Percentiles rank a stretch among this genome's conserved stretches.
Evolutionary conservation across 2,329 filamentous ascomycete species (phyloP).

Genomic region (Fusarium solani-melongenae): DNA sequence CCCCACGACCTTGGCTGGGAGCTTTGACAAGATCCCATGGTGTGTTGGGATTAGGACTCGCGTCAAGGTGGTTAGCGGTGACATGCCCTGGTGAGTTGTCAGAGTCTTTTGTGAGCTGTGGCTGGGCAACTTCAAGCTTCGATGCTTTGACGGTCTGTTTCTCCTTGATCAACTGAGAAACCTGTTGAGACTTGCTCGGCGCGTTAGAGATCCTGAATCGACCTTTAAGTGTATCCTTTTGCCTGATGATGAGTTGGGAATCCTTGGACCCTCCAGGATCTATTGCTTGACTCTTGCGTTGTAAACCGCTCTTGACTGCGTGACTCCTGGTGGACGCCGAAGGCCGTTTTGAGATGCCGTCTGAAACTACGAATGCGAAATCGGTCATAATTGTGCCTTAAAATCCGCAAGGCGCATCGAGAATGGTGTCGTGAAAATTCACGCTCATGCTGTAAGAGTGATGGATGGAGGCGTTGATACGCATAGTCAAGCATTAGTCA

Average conservation of each 20-base stretch:
- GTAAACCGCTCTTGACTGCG: constrained; percentile 29
- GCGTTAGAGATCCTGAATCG: constrained; percentile 12
- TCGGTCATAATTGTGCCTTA: constrained; percentile 7
- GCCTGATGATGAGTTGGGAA: constrained; percentile 24
- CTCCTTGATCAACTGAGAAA: background rate
- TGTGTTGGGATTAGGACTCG: background rate
- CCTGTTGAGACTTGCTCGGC: background rate
- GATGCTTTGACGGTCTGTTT: background rate
- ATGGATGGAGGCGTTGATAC: background rate
- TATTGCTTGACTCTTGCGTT: constrained; percentile 16
- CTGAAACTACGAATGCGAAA: constrained; percentile 25
- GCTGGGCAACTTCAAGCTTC: too few relatives aligned
- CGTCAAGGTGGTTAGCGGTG: background rate
- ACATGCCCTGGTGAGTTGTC: background rate
- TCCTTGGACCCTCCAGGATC: background rate
- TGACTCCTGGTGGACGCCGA: constrained; percentile 24
- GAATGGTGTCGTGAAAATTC: background rate
- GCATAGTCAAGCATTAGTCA: constrained; percentile 4
- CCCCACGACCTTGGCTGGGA: constrained; percentile 17
- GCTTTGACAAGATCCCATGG: background rate
- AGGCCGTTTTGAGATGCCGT: constrained; percentile 12
- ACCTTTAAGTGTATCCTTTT: constrained; percentile 23
- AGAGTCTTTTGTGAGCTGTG: background rate
- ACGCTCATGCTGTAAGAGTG: background rate
- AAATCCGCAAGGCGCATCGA: background rate